Percentiles rank a stretch among this genome's conserved stretches.
Evolutionary conservation across 495 filamentous ascomycete species (phyloP).

Genomic region (Trichocladium antarcticum): DNA sequence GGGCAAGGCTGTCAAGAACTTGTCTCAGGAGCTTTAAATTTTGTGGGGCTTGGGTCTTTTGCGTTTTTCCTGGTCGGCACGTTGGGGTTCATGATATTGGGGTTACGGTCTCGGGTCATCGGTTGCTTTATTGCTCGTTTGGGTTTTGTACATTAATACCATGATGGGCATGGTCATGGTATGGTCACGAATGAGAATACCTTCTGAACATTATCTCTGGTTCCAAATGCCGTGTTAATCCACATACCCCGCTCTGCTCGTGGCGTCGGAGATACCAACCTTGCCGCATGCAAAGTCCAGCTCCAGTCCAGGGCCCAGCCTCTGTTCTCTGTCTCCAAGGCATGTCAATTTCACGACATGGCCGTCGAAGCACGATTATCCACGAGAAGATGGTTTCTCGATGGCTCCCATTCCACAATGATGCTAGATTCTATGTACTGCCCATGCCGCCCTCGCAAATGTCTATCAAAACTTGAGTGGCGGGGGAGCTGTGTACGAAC

Average conservation of each 20-base stretch:
- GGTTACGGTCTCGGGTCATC: conserved; percentile 74
- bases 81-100: conserved; percentile 66
- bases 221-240: neutral
- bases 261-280: no score
- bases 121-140: conserved; percentile 61
- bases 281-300: no score
- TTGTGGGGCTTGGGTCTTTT: conserved; percentile 45
- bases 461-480: conserved; percentile 34
- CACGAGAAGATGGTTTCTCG: no score
- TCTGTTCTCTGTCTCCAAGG: no score
- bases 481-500: conserved; percentile 30
- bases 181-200: conserved; percentile 50
- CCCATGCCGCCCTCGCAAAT: neutral
- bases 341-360: no score
- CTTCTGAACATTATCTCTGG: conserved; percentile 24
- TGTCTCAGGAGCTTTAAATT: conserved; percentile 83
- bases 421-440: conserved; percentile 14
- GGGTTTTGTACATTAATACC: conserved; percentile 90
- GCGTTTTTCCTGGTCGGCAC: conserved; percentile 54
- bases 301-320: no score
- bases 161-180: conserved; percentile 54
- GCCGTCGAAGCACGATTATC: no score
- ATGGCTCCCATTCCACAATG: neutral
- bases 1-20: conserved; percentile 76
- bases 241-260: neutral